A percentile compares a stretch with the other conserved stretches of the same genome.
Evolutionary conservation across 139 green algal genomes (phyloP).

Genomic region (Picochlorum sp.): DNA sequence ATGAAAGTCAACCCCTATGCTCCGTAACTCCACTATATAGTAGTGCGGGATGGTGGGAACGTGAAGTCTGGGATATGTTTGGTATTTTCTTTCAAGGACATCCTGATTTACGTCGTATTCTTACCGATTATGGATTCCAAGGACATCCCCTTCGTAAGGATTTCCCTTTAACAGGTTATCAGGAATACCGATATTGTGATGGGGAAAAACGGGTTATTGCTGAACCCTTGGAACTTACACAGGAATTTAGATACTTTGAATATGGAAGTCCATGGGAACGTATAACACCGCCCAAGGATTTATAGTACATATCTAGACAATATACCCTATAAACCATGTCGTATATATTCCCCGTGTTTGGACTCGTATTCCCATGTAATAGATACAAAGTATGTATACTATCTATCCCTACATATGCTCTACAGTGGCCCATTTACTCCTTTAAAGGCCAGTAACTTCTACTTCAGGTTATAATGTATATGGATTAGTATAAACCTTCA

Average conservation of each 20-base stretch:
- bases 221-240: conserved; percentile 42
- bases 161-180: conserved; percentile 77
- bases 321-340: too few relatives aligned
- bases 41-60: conserved; percentile 45
- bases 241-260: conserved; percentile 70
- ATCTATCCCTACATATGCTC: too few relatives aligned
- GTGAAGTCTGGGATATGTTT: conserved; percentile 87
- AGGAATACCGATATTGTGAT: conserved; percentile 57
- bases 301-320: too few relatives aligned
- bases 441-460: too few relatives aligned
- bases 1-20: conserved; percentile 30
- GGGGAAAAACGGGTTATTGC: conserved; percentile 45
- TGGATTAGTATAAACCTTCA: too few relatives aligned
- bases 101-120: conserved; percentile 75
- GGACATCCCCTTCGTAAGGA: conserved; percentile 82
- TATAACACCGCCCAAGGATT: too few relatives aligned
- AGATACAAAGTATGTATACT: too few relatives aligned
- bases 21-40: conserved; percentile 30
- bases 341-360: too few relatives aligned
- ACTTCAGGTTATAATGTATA: too few relatives aligned
- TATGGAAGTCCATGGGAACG: conserved; percentile 70
- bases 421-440: too few relatives aligned
- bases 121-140: conserved; percentile 86
- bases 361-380: too few relatives aligned
- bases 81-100: conserved; percentile 77